These are phyloP conservation scores for Pseudozyma sp. DNA, from an alignment of 1,284 basidiomycete genomes.

Conservation along the genomic window DNA sequence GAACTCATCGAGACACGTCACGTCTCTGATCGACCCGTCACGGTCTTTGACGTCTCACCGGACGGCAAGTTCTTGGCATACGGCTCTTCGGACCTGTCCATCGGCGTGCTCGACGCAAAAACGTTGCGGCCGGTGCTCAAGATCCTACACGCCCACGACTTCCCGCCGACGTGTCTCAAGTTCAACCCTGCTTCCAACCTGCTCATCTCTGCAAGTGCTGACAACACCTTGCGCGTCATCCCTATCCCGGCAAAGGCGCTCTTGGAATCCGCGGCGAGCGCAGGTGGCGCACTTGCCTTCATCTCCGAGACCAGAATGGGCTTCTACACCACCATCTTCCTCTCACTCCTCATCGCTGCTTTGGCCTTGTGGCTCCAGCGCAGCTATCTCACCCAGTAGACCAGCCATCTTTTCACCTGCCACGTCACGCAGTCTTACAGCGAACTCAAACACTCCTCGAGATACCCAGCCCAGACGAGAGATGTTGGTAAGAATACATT, in stretches of 20 bases:
- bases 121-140: constrained; percentile 83
- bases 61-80: constrained; percentile 86
- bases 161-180: constrained; percentile 87
- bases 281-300: constrained; percentile 32
- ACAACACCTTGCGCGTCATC: constrained; percentile 86
- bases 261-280: constrained; percentile 17
- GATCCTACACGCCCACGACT: constrained; percentile 93
- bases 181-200: constrained; percentile 85
- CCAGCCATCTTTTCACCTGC: not conserved
- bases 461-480: constrained; percentile 1
- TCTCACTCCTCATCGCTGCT: constrained; percentile 38
- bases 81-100: constrained; percentile 86
- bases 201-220: constrained; percentile 91
- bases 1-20: constrained; percentile 55
- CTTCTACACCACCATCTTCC: constrained; percentile 49
- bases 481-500: not conserved
- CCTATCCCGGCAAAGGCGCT: constrained; percentile 66
- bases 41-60: constrained; percentile 67
- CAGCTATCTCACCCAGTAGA: constrained; percentile 30
- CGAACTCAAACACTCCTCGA: not conserved
- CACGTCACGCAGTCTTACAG: too few relatives aligned
- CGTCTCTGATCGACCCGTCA: constrained; percentile 63
- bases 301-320: constrained; percentile 46
- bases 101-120: constrained; percentile 84
- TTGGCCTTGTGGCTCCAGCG: constrained; percentile 38